Evolutionary conservation across 1,139 yeast genomes (phyloP).

Genomic region (Yamadazyma friedrichii): DNA sequence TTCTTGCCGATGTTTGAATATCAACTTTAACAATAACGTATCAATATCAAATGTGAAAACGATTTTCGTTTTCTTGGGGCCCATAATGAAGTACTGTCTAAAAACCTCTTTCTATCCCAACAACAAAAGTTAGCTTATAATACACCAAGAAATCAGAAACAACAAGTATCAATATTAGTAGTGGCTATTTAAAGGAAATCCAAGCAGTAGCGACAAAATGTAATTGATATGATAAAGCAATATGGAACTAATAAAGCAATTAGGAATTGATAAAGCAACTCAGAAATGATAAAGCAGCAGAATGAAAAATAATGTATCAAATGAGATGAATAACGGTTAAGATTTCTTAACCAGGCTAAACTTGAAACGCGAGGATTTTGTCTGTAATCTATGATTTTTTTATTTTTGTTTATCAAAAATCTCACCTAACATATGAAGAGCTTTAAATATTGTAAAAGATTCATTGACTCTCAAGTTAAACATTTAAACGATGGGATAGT

Average conservation of each 20-base stretch:
- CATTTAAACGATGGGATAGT: constrained; percentile 24
- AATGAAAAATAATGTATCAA: background rate
- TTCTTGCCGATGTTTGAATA: constrained; percentile 21
- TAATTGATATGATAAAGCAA: too few relatives aligned
- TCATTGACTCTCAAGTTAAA: constrained; percentile 29
- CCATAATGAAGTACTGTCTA: background rate
- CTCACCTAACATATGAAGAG: constrained; percentile 4
- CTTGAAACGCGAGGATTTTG: background rate
- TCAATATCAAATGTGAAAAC: constrained; percentile 31
- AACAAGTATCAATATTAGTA: too few relatives aligned
- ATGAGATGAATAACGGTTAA: too few relatives aligned
- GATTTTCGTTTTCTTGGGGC: constrained; percentile 17
- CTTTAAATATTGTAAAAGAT: constrained; percentile 25
- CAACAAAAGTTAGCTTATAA: too few relatives aligned
- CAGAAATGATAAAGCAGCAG: background rate
- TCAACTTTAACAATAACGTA: constrained; percentile 21
- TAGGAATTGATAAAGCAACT: background rate
- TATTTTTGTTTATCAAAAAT: background rate
- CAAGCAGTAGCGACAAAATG: too few relatives aligned
- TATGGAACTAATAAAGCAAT: too few relatives aligned
- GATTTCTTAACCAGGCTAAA: background rate
- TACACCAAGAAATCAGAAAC: too few relatives aligned
- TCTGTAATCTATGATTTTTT: background rate
- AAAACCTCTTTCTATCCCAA: too few relatives aligned
- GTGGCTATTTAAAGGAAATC: too few relatives aligned